These are phyloP conservation scores for Puccinia novopanici DNA, from an alignment of 1,284 basidiomycete species.

Conservation along the genomic window DNA sequence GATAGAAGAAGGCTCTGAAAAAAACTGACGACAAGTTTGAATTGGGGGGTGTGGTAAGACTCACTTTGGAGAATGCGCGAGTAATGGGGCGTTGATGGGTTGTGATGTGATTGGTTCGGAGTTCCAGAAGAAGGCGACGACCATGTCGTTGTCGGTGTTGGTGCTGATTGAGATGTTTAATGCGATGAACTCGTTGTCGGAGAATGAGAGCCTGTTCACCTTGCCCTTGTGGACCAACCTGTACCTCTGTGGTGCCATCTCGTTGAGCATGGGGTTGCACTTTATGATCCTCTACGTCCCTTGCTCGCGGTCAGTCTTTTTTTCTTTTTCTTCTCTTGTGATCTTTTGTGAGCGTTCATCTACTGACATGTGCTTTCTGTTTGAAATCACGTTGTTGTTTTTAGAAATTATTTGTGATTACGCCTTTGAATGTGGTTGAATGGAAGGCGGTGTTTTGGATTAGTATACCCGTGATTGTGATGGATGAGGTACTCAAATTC, in stretches of 20 bases:
- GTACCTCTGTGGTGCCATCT: conserved; percentile 83
- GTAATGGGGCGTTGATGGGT: conserved; percentile 66
- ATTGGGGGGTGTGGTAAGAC: conserved; percentile 64
- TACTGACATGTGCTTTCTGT: conserved; percentile 20
- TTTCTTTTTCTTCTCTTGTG: conserved; percentile 23
- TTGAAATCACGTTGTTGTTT: conserved; percentile 46
- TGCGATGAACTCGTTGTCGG: conserved; percentile 97
- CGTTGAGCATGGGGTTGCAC: conserved; percentile 86
- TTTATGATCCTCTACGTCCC: conserved; percentile 93
- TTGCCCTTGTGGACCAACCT: conserved; percentile 91
- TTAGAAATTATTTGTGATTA: conserved; percentile 84
- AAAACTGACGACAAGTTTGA: conserved; percentile 38
- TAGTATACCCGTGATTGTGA: conserved; percentile 81
- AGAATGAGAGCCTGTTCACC: conserved; percentile 86
- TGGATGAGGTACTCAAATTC: conserved; percentile 90
- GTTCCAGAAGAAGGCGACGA: conserved; percentile 83
- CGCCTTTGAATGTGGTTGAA: conserved; percentile 83
- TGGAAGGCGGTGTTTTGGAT: conserved; percentile 92
- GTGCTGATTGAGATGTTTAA: conserved; percentile 99
- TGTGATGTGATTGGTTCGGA: conserved; percentile 90
- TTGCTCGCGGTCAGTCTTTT: conserved; percentile 72
- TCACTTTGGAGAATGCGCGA: conserved; percentile 86
- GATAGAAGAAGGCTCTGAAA: background rate
- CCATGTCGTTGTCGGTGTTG: conserved; percentile 90
- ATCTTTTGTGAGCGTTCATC: background rate